Conservation (phyloP, 768 basidiomycete species). For the Suillus luteus region DNA sequence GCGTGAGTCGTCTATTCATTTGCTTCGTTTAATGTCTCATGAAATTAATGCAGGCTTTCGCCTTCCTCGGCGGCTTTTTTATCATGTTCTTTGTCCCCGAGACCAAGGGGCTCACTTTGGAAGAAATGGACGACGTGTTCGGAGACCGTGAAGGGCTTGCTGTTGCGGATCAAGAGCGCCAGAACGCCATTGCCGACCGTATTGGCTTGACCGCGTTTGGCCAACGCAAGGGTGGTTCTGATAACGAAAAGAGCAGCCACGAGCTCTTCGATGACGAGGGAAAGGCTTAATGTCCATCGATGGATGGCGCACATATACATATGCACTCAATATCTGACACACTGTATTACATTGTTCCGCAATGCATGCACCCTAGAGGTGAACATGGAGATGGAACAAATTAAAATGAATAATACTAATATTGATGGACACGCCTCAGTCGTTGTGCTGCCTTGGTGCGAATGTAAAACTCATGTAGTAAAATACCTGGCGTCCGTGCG, state of each 20-base stretch:
- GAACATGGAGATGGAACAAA: neutral
- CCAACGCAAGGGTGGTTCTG: slow-evolving; percentile 18
- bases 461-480: neutral
- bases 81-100: slow-evolving; percentile 71
- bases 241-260: slow-evolving; percentile 19
- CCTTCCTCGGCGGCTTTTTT: slow-evolving; percentile 67
- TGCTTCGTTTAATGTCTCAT: slow-evolving; percentile 2
- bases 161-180: slow-evolving; percentile 53
- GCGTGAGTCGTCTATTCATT: slow-evolving; percentile 40
- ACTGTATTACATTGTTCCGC: slow-evolving; percentile 5
- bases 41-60: slow-evolving; percentile 50
- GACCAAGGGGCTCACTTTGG: slow-evolving; percentile 70
- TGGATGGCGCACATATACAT: neutral
- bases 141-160: slow-evolving; percentile 56
- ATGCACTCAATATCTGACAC: neutral
- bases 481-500: neutral
- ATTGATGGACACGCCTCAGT: neutral
- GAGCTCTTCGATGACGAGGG: slow-evolving; percentile 24
- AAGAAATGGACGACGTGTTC: slow-evolving; percentile 83
- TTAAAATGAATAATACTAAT: neutral
- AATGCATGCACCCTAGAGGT: slow-evolving; percentile 3
- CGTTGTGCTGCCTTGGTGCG: too few relatives aligned
- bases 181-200: slow-evolving; percentile 54
- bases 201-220: slow-evolving; percentile 56
- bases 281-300: slow-evolving; percentile 13